Evolutionary conservation across 352 stramenopile species (phyloP), one percentile per base, ranked within the genome.

Genomic region (Halophytophthora batemanensis): DNA sequence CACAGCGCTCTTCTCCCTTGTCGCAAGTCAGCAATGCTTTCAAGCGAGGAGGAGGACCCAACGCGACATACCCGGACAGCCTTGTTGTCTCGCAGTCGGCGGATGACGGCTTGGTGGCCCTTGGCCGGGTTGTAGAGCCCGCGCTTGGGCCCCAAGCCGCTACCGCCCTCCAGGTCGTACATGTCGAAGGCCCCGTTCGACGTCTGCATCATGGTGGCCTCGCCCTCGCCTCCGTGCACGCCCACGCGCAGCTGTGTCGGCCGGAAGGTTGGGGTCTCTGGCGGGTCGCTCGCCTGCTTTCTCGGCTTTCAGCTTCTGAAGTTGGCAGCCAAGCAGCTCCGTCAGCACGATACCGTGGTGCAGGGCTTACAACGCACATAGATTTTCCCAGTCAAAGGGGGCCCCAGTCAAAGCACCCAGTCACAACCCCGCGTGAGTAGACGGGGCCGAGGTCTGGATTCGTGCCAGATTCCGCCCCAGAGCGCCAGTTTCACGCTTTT

Each of bases 111-210:
- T 8, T 40, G 48, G 37, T 53, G 63, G 42, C 55, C 53, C 23
- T 72, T 66, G 23, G 31, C 21, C 35, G 45, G 25, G 37, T 65
- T 70, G 40, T 57, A 60, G 43, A 68, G 45, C 17, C 34, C 17
- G 6, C 29, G 39, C 14, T 57, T 65, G 1, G 42, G 12, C 19
- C 56, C 49, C 7, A 53, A 44, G 42, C 53, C 56, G 31, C 60
- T 49, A 13, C 59, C 59, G 15, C 50, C 54, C 17, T 73, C 66
- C 38, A 76, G 43, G 41, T 76, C 63, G 56, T 68, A 66, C 47
- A 66, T 59, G 12, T 53, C 56, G 56, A 73, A 66, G 48, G 59
- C 47, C 3, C 29, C 66, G 42, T 56, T 70, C 55, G 65, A 60
- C 15, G 45, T 46, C 19, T 52, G 44, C 50, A 63, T 51, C 50